A percentile compares a stretch with the other conserved stretches of the same genome.
These are phyloP conservation scores for Leersia perrieri DNA, from an alignment of 176 grass and related monocot genomes.

Conservation along the genomic window DNA sequence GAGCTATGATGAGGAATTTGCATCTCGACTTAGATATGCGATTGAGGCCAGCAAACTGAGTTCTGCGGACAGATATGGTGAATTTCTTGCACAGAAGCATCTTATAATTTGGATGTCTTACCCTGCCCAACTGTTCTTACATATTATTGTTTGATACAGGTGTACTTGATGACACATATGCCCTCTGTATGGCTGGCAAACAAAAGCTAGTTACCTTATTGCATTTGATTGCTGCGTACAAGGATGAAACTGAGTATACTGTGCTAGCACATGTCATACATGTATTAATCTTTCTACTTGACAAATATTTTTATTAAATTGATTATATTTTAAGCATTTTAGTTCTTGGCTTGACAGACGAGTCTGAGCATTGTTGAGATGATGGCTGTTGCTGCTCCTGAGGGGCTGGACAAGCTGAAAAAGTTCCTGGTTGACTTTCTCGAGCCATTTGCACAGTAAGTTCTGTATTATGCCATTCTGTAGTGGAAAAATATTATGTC, in stretches of 20 bases:
- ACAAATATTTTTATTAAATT: not conserved
- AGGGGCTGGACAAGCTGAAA: constrained; percentile 63
- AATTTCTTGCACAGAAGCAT: constrained; percentile 15
- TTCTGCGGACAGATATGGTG: constrained; percentile 87
- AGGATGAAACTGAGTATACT: constrained; percentile 76
- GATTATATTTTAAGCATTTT: constrained; percentile 22
- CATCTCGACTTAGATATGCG: constrained; percentile 59
- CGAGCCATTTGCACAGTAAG: constrained; percentile 65
- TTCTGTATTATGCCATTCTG: constrained; percentile 20
- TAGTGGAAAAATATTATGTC: constrained; percentile 16
- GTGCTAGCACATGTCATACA: constrained; percentile 60
- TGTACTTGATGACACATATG: constrained; percentile 85
- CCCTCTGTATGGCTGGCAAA: constrained; percentile 86
- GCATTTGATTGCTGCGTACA: constrained; percentile 71
- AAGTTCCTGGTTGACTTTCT: constrained; percentile 80
- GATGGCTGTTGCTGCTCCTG: constrained; percentile 70
- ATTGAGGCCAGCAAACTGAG: constrained; percentile 69
- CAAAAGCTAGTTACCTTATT: constrained; percentile 71
- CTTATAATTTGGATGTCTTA: not conserved
- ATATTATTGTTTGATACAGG: constrained; percentile 53
- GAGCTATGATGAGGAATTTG: constrained; percentile 81
- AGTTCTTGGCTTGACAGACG: constrained; percentile 47
- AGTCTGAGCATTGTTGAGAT: constrained; percentile 56
- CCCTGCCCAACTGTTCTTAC: constrained; percentile 12
- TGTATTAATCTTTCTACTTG: constrained; percentile 43